phyloP scores from a whole-genome alignment of 768 basidiomycete genomes.

The Suillus plorans region DNA sequence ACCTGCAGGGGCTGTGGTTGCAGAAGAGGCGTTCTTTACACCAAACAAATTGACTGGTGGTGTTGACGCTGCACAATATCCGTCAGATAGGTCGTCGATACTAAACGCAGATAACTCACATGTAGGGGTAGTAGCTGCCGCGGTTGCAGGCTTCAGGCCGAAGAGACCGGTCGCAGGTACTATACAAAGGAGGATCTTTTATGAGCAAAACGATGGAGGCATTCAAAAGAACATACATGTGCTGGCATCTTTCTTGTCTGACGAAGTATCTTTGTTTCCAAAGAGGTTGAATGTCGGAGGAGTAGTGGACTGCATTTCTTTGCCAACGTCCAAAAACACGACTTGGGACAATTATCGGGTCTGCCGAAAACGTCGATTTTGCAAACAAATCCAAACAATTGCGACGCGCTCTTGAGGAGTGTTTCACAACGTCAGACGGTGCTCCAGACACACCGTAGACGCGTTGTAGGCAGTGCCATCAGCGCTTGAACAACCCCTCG shows the following conservation, averaged over 20 bases:
- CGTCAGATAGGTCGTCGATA: not conserved
- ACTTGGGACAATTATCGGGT: not conserved
- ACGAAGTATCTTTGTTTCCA: constrained; percentile 35
- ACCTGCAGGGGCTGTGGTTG: constrained; percentile 1
- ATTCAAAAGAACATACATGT: constrained; percentile 9
- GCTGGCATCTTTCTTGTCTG: constrained; percentile 44
- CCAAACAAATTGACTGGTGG: not conserved
- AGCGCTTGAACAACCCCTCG: not conserved
- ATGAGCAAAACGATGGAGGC: no score
- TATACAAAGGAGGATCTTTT: constrained; percentile 9
- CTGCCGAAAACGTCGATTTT: not conserved
- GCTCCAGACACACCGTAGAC: not conserved
- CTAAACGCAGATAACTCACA: not conserved
- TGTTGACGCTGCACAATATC: not conserved
- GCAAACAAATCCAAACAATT: not conserved
- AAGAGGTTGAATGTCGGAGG: constrained; percentile 27
- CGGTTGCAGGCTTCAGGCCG: constrained; percentile 37
- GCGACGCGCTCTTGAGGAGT: no score
- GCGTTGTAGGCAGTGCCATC: not conserved
- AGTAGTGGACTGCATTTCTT: constrained; percentile 4
- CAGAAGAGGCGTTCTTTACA: not conserved
- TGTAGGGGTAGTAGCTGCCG: not conserved
- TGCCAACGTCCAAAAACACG: not conserved
- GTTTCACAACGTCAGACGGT: not conserved
- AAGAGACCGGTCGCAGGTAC: constrained; percentile 28